Percentiles rank a stretch among this genome's conserved stretches.
Evolutionary conservation across 2,329 filamentous ascomycete genomes (phyloP).

Genomic region (Saccharata proteae): DNA sequence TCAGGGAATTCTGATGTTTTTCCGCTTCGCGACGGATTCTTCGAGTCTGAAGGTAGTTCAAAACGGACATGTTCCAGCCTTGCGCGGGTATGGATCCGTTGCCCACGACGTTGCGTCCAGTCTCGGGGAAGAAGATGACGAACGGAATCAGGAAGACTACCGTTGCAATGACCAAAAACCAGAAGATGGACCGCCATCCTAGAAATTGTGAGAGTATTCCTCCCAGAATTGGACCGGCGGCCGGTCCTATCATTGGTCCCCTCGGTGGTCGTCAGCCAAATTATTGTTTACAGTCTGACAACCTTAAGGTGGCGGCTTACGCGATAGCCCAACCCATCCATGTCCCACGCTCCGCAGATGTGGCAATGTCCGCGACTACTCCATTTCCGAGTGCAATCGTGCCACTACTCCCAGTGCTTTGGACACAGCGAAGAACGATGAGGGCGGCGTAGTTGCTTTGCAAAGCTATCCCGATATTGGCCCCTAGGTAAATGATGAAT

Average conservation of each 20-base stretch:
- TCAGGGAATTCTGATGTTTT: constrained; percentile 8
- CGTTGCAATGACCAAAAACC: constrained; percentile 29
- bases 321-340: constrained; percentile 27
- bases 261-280: constrained; percentile 13
- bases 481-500: constrained; percentile 20
- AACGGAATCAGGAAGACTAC: constrained; percentile 22
- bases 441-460: constrained; percentile 21
- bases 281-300: constrained; percentile 10
- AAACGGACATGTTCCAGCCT: constrained; percentile 17
- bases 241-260: constrained; percentile 16
- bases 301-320: too few relatives aligned
- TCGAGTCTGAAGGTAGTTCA: constrained; percentile 18
- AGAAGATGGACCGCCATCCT: constrained; percentile 29
- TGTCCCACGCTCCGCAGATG: constrained; percentile 27
- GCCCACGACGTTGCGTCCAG: constrained; percentile 21
- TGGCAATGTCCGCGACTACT: constrained; percentile 29
- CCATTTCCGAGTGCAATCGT: constrained; percentile 30
- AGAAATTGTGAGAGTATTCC: constrained; percentile 22
- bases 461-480: constrained; percentile 23
- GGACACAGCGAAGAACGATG: constrained; percentile 22
- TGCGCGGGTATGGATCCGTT: constrained; percentile 16
- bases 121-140: constrained; percentile 28
- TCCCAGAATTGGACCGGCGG: constrained; percentile 24
- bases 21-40: constrained; percentile 15
- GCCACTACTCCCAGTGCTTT: constrained; percentile 27